These are phyloP conservation scores for Asterophora parasitica DNA, from an alignment of 768 basidiomycete genomes.

Conservation along the genomic window DNA sequence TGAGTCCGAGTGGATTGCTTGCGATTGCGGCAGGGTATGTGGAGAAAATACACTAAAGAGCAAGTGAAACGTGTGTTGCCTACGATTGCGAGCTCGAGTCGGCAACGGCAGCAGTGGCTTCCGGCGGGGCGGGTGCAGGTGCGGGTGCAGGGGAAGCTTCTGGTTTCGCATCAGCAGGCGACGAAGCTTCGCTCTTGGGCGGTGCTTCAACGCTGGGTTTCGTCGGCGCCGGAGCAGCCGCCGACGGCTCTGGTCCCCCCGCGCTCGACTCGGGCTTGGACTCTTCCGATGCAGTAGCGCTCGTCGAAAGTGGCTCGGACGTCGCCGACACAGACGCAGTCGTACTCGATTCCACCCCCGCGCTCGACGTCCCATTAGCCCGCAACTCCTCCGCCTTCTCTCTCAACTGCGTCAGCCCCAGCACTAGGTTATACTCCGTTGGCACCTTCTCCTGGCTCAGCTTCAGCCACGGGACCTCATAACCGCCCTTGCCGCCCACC, in stretches of 20 bases:
- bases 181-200: not conserved
- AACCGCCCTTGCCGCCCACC: slow-evolving; percentile 46
- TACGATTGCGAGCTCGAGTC: not conserved
- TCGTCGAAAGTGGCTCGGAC: not conserved
- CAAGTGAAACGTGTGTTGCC: not conserved
- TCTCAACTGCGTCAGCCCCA: slow-evolving; percentile 18
- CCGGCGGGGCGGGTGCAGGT: not conserved
- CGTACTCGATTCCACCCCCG: slow-evolving; percentile 3
- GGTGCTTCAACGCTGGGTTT: not conserved
- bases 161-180: not conserved
- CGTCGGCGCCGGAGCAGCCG: not conserved
- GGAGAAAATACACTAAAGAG: not conserved
- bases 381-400: slow-evolving; percentile 17
- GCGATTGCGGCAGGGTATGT: not conserved
- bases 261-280: slow-evolving; percentile 1
- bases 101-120: not conserved
- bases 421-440: slow-evolving; percentile 39
- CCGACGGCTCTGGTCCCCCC: not conserved
- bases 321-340: not conserved
- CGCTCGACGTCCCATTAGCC: slow-evolving; percentile 9
- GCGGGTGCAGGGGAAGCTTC: not conserved
- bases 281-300: not conserved
- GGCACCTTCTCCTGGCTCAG: slow-evolving; percentile 50
- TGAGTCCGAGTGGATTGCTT: no score
- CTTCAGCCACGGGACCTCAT: slow-evolving; percentile 63